Base-by-base conservation (phyloP, 257 asterid species). In the Solanum megistacrolobum region DNA sequence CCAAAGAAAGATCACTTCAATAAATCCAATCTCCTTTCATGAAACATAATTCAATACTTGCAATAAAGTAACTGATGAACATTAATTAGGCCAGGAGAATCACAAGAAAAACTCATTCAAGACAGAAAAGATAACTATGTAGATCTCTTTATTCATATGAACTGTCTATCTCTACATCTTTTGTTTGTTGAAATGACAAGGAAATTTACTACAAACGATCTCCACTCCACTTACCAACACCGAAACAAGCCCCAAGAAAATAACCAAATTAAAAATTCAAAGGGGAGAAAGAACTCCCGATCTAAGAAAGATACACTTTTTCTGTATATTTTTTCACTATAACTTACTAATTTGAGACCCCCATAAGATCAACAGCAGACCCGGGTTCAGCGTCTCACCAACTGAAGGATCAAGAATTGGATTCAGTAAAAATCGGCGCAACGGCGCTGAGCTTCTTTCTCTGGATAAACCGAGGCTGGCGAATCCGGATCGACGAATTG, bases 371-470 rank as follows among this genome's bases (percentile, higher is more conserved):
- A 73, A 73, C 81, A 34, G 35, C 36, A 3, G 23, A 27, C 11
- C 74, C 36, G 34, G 75, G 23, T 68, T 29, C 23, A 68, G 78
- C 12, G 25, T 31, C 78, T 71, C 41, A 34, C 81, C 46, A 34
- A 20, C 81, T 20, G 27, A 73, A 18, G 27, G 29, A 41, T 78
- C 78, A 83, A 21, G 68, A 75, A 55, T 76, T 25, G 83, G 88
- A 76, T 60, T 87, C 85, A 62, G 62, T n/a, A 88, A 90, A 90
- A 75, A 90, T 39, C 32, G 92, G 92, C 1, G 88, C 76, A 38
- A 83, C 71, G 3, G 92, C 90, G 7, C 72, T 74, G 18, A 90
- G 90, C 83, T 92, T 95, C 92, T 94, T 94, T 62, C 96, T 91
- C 83, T 87, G 92, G 75, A 95, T 88, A 88, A 92, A 93, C 52